Percentiles rank a stretch among this genome's conserved stretches.
Evolutionary conservation across 2,329 filamentous ascomycete species (phyloP).

Genomic region (Alternaria sp.): DNA sequence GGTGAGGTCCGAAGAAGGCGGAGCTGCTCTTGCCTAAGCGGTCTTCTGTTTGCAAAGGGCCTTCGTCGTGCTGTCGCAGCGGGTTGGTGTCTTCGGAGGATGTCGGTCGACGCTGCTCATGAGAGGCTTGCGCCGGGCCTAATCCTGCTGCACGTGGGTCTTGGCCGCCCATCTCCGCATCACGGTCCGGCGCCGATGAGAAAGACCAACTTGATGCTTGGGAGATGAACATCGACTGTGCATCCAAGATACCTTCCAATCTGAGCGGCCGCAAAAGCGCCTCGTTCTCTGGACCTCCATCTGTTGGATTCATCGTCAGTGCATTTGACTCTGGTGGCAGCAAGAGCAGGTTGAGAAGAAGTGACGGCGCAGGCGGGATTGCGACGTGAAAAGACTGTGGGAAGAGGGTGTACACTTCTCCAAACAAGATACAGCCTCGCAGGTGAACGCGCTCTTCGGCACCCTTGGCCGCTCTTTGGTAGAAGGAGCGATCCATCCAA

Average conservation of each 20-base stretch:
- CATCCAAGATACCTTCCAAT: not conserved
- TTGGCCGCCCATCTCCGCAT: conserved; percentile 11
- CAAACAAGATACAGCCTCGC: not conserved
- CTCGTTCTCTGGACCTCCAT: not conserved
- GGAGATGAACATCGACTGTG: not conserved
- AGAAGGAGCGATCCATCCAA: conserved; percentile 8
- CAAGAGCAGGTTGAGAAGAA: not conserved
- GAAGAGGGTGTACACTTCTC: not conserved
- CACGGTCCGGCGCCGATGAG: not conserved
- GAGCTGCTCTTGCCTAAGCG: not conserved
- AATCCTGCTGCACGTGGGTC: conserved; percentile 15
- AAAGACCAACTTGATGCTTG: not conserved
- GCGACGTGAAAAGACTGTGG: not conserved
- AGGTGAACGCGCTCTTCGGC: not conserved
- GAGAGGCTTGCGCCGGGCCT: conserved; percentile 21
- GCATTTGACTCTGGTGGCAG: not conserved
- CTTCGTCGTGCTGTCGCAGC: conserved; percentile 16
- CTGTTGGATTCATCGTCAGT: not conserved
- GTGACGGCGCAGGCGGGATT: not conserved
- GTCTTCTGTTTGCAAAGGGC: not conserved
- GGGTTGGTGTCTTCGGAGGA: conserved; percentile 7
- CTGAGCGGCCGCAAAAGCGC: not conserved
- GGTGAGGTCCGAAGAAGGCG: not conserved
- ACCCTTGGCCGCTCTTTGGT: conserved; percentile 2
- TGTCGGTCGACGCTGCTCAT: conserved; percentile 11